These are phyloP conservation scores for Peronospora belbahrii DNA, from an alignment of 352 stramenopile species.

Conservation along the genomic window DNA sequence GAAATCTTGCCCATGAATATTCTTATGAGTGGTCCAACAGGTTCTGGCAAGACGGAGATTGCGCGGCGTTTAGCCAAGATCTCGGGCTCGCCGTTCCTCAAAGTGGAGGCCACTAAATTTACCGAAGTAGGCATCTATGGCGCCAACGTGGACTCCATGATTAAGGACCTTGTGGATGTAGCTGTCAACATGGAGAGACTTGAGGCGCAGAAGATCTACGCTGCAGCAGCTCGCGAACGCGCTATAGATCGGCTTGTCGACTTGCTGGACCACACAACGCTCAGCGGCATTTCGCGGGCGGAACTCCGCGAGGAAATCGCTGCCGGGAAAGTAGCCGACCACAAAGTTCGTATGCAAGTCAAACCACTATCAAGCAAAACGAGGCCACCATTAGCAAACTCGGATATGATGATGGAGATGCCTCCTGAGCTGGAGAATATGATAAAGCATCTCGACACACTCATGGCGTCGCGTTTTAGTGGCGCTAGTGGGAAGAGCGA, in stretches of 20 bases:
- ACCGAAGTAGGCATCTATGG: conserved; percentile 99
- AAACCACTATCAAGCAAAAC: conserved; percentile 36
- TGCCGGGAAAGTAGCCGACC: conserved; percentile 41
- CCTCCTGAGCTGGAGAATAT: conserved; percentile 75
- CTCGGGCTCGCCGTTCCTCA: conserved; percentile 96
- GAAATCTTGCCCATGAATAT: conserved; percentile 98
- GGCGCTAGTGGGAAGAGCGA: conserved; percentile 8
- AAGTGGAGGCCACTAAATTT: conserved; percentile 98
- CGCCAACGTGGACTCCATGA: conserved; percentile 97
- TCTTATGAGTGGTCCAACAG: conserved; percentile 98
- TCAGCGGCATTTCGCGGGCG: conserved; percentile 38
- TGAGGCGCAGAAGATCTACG: conserved; percentile 69
- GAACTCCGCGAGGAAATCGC: conserved; percentile 55
- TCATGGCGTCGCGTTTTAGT: conserved; percentile 47
- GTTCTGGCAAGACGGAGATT: conserved; percentile 98
- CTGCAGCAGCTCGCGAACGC: conserved; percentile 74
- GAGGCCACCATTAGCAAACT: conserved; percentile 13
- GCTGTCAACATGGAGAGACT: conserved; percentile 87
- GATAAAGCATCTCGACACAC: conserved; percentile 65
- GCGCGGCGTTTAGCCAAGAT: conserved; percentile 95
- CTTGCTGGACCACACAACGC: conserved; percentile 35
- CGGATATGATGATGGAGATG: conserved; percentile 79
- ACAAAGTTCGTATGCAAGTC: conserved; percentile 47
- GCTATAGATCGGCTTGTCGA: conserved; percentile 91
- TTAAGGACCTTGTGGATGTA: conserved; percentile 96